These are phyloP conservation scores for Mycosphaerelloides madeirae DNA, from an alignment of 2,329 filamentous ascomycete species.

Conservation along the genomic window DNA sequence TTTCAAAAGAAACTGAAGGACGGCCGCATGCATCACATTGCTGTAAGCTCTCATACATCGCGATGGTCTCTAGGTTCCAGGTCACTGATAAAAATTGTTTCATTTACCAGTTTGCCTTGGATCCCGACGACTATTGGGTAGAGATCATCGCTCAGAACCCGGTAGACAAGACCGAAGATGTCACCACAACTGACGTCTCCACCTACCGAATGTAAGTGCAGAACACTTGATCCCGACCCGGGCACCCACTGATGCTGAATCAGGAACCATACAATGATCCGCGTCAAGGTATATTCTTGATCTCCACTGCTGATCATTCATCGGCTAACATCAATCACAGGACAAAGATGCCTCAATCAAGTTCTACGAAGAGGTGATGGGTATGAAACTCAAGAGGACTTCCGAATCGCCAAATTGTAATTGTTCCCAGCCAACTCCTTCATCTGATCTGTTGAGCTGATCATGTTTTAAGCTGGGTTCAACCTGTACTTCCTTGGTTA, in stretches of 20 bases:
- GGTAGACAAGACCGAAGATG: slow-evolving; percentile 65
- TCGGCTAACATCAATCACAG: too few relatives aligned
- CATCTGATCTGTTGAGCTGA: too few relatives aligned
- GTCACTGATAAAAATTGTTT: background rate
- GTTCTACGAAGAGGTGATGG: slow-evolving; percentile 69
- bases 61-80: too few relatives aligned
- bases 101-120: slow-evolving; percentile 9
- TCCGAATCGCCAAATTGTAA: slow-evolving; percentile 56
- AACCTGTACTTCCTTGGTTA: slow-evolving; percentile 94
- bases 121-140: slow-evolving; percentile 50
- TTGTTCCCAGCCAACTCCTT: too few relatives aligned
- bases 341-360: slow-evolving; percentile 44
- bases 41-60: slow-evolving; percentile 33
- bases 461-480: slow-evolving; percentile 56
- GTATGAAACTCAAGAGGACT: slow-evolving; percentile 77
- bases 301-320: too few relatives aligned
- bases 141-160: slow-evolving; percentile 71
- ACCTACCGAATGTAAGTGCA: slow-evolving; percentile 37
- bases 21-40: slow-evolving; percentile 80
- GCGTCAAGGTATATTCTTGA: slow-evolving; percentile 61
- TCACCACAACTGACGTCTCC: slow-evolving; percentile 65
- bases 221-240: too few relatives aligned
- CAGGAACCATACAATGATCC: slow-evolving; percentile 88
- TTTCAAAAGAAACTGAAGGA: slow-evolving; percentile 95
- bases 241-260: too few relatives aligned